Evolutionary conservation across 1,139 yeast species (phyloP).

Genomic region (Kluyveromyces sp.): DNA sequence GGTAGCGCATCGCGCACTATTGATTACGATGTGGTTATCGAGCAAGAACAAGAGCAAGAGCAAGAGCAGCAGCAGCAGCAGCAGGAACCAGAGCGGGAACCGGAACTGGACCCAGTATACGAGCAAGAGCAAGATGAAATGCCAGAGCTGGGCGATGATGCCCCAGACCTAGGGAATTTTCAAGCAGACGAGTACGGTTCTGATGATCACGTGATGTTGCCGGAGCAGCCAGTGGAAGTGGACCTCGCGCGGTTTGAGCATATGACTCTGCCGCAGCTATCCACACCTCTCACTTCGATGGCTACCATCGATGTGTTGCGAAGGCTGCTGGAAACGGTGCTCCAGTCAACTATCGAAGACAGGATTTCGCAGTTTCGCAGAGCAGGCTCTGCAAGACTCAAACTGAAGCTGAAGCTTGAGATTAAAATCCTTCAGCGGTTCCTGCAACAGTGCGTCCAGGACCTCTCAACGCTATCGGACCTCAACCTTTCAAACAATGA

Average conservation of each 20-base stretch:
- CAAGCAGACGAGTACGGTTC: neutral
- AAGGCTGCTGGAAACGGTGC: conserved; percentile 14
- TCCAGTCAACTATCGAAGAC: conserved; percentile 18
- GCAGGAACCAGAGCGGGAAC: neutral
- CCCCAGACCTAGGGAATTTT: neutral
- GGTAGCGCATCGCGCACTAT: conserved; percentile 23
- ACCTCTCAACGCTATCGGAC: conserved; percentile 25
- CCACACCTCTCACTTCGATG: conserved; percentile 21
- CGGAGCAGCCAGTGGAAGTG: neutral
- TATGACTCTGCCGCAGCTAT: conserved; percentile 16
- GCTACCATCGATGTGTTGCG: conserved; percentile 20
- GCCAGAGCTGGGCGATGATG: neutral
- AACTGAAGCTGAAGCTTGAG: conserved; percentile 23
- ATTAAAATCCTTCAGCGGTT: conserved; percentile 19
- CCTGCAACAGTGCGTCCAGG: conserved; percentile 14
- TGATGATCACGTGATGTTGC: neutral
- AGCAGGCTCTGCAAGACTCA: conserved; percentile 8
- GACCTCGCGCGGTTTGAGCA: conserved; percentile 11
- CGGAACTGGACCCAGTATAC: neutral
- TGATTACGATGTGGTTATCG: conserved; percentile 9
- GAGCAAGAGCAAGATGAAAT: neutral
- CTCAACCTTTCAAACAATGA: conserved; percentile 28
- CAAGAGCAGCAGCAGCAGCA: neutral
- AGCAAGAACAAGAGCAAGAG: neutral
- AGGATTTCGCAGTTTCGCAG: conserved; percentile 14